Base-by-base conservation (phyloP, 495 filamentous ascomycete genomes). In the Podospora fimiseda region DNA sequence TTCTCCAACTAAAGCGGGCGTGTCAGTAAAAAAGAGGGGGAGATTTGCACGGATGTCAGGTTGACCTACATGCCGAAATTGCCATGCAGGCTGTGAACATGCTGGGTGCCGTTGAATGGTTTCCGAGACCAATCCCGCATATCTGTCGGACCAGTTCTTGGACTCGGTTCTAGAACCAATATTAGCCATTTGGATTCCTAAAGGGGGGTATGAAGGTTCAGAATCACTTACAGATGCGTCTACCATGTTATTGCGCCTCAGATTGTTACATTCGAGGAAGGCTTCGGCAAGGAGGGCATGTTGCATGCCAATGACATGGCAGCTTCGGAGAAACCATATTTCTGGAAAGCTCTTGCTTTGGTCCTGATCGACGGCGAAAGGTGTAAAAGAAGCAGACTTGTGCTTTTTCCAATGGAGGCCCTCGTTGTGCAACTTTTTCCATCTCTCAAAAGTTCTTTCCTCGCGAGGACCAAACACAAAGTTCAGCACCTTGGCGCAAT, bases 11-110 rank as follows among this genome's bases (percentile, higher is more conserved):
- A n/a, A n/a, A n/a, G 56, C 48, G n/a, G 1, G 5, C 9, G 18
- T 14, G 44, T 61, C 21, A 58, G 24, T 21, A 36, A 49, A 30
- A 18, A 9, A 21, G 18, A 23, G 11, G 48, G 33, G 23, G 5
- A 22, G 39, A 18, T n/a, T n/a, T n/a, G n/a, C n/a, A n/a, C n/a
- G n/a, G n/a, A n/a, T n/a, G n/a, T n/a, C n/a, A n/a, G n/a, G n/a
- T n/a, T n/a, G n/a, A 64, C 73, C 60, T 65, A 79, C 75, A 77
- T 51, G 73, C 71, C 1, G 71, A 66, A 49, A 80, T 78, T 4
- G 72, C 73, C 69, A 79, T 78, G 20, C 73, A 77, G 3, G 76
- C 74, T 1, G 76, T 79, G 48, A 79, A 80, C 66, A 77, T 76
- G 47, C 71, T 67, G 3, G 77, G 77, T n/a, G 76, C 70, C 5